Evolutionary conservation across 768 basidiomycete species (phyloP).

Genomic region (Lactifluus pinguis): DNA sequence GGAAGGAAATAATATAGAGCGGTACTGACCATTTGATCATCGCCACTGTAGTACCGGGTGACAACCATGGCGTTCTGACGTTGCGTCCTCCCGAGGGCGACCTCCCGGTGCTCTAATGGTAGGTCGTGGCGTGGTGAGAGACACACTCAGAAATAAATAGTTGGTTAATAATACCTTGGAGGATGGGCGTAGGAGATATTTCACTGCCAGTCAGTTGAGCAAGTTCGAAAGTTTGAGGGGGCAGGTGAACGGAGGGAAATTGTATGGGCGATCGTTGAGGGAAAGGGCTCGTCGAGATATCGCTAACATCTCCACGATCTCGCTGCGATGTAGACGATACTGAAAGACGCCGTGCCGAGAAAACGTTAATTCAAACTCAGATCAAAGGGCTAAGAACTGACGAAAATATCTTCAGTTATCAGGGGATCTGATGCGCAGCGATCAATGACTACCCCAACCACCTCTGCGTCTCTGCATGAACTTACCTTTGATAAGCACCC

Average conservation of each 20-base stretch:
- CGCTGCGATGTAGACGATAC: neutral
- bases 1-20: neutral
- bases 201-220: neutral
- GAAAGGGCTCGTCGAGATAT: neutral
- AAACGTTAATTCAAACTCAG: neutral
- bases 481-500: neutral
- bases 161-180: too few species aligned
- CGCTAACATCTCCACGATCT: neutral
- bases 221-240: neutral
- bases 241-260: neutral
- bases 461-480: neutral
- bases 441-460: neutral
- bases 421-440: neutral
- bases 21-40: neutral
- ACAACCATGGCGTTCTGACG: neutral
- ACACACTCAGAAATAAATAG: too few species aligned
- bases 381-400: neutral
- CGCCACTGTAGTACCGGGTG: neutral
- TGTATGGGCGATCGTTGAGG: neutral
- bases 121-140: neutral
- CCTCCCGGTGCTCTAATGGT: neutral
- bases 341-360: neutral
- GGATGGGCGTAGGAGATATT: too few species aligned
- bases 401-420: neutral
- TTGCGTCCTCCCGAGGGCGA: neutral